These are phyloP conservation scores for Westerdykella aurantiaca DNA, from an alignment of 2,329 filamentous ascomycete species.

Conservation along the genomic window DNA sequence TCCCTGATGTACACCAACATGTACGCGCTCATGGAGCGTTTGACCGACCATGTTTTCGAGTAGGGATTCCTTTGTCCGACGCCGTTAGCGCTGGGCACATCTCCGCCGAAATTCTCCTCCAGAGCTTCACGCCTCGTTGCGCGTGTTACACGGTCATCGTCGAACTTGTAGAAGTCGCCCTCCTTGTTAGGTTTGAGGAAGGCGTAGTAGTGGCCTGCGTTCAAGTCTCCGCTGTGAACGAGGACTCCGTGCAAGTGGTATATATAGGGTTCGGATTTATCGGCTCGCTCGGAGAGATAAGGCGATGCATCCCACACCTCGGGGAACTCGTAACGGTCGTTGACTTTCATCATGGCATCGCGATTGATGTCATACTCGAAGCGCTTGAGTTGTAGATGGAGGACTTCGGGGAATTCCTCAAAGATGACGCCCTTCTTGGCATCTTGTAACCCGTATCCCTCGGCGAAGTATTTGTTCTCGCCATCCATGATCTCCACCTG, in stretches of 20 bases:
- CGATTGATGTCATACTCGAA: constrained; percentile 97
- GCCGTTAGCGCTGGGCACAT: constrained; percentile 61
- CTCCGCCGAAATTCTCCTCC: constrained; percentile 94
- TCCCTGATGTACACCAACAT: constrained; percentile 98
- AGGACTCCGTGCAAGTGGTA: constrained; percentile 94
- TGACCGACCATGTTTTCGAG: constrained; percentile 58
- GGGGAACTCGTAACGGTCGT: constrained; percentile 85
- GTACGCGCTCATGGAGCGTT: constrained; percentile 80
- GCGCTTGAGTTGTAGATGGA: constrained; percentile 92
- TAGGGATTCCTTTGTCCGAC: constrained; percentile 58
- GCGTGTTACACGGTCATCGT: constrained; percentile 94
- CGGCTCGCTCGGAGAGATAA: constrained; percentile 79
- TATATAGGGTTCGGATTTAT: constrained; percentile 80
- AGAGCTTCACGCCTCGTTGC: constrained; percentile 86
- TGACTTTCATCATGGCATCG: constrained; percentile 98
- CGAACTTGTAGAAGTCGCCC: constrained; percentile 93
- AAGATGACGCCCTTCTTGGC: constrained; percentile 98
- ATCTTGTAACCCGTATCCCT: constrained; percentile 87
- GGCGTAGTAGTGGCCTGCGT: constrained; percentile 97
- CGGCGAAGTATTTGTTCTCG: constrained; percentile 96
- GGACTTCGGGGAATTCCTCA: constrained; percentile 84
- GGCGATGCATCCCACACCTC: constrained; percentile 78
- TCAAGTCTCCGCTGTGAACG: constrained; percentile 93
- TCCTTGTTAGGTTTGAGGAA: constrained; percentile 88
- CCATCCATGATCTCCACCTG: constrained; percentile 95